Percentiles rank a stretch among this genome's conserved stretches.
Evolutionary conservation across 2,329 filamentous ascomycete genomes (phyloP).

Genomic region (Trichoderma lentiforme): DNA sequence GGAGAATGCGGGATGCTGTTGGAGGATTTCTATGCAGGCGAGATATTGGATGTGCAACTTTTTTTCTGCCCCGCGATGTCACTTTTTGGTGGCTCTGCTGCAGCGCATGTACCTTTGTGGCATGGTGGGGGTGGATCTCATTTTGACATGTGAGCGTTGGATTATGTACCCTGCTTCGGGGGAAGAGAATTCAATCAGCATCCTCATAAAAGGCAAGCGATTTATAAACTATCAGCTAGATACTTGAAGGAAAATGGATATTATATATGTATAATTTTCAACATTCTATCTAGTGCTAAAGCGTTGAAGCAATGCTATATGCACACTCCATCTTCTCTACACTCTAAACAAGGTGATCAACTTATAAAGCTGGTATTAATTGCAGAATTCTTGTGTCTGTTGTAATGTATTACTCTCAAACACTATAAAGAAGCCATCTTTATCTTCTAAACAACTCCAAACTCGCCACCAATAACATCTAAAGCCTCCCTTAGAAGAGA

Average conservation of each 20-base stretch:
- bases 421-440: background rate
- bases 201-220: background rate
- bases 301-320: background rate
- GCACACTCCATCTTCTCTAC: background rate
- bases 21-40: too few relatives aligned
- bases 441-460: background rate
- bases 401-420: background rate
- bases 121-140: background rate
- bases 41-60: background rate
- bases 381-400: background rate
- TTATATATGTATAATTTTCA: background rate
- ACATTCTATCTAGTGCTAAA: background rate
- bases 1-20: background rate
- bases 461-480: constrained; percentile 58
- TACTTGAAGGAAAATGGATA: background rate
- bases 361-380: background rate
- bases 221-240: background rate
- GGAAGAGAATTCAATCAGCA: background rate
- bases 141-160: background rate
- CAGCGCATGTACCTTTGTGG: background rate
- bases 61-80: constrained; percentile 16
- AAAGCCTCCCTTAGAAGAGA: constrained; percentile 57
- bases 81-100: constrained; percentile 7
- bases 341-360: background rate
- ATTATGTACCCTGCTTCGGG: background rate